Conservation (phyloP, 352 stramenopile genomes). For the Bremia lactucae region DNA sequence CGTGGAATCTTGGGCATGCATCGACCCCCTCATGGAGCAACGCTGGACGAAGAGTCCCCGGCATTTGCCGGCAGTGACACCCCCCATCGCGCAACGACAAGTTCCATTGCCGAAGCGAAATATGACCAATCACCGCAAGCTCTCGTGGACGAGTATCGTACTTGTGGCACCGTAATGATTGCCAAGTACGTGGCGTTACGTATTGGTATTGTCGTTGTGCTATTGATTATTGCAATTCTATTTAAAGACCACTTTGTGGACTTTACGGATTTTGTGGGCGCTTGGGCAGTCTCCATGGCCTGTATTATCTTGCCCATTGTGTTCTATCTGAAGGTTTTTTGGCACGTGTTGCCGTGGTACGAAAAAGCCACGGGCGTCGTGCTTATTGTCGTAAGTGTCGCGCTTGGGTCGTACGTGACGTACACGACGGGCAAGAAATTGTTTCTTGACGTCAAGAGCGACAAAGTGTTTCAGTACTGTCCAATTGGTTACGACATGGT, state of each 20-base stretch:
- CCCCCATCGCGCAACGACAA: no score
- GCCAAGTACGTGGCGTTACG: constrained; percentile 33
- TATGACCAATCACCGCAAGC: constrained; percentile 22
- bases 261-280: constrained; percentile 59
- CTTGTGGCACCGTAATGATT: constrained; percentile 24
- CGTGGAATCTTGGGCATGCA: constrained; percentile 47
- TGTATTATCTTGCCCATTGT: constrained; percentile 61
- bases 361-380: constrained; percentile 26
- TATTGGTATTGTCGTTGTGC: constrained; percentile 29
- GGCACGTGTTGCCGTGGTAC: constrained; percentile 33
- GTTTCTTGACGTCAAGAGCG: constrained; percentile 24
- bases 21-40: constrained; percentile 22
- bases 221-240: constrained; percentile 37
- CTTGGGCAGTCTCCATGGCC: constrained; percentile 41
- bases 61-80: constrained; percentile 15
- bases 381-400: constrained; percentile 28
- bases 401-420: constrained; percentile 30
- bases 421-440: constrained; percentile 35
- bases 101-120: constrained; percentile 24
- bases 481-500: constrained; percentile 31
- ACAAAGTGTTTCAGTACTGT: constrained; percentile 50
- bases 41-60: constrained; percentile 21
- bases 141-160: constrained; percentile 29
- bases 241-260: constrained; percentile 61
- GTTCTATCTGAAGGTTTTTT: constrained; percentile 68